Evolutionary conservation across 441 rosid genomes (phyloP).

Genomic region (Biscutella laevigata): DNA sequence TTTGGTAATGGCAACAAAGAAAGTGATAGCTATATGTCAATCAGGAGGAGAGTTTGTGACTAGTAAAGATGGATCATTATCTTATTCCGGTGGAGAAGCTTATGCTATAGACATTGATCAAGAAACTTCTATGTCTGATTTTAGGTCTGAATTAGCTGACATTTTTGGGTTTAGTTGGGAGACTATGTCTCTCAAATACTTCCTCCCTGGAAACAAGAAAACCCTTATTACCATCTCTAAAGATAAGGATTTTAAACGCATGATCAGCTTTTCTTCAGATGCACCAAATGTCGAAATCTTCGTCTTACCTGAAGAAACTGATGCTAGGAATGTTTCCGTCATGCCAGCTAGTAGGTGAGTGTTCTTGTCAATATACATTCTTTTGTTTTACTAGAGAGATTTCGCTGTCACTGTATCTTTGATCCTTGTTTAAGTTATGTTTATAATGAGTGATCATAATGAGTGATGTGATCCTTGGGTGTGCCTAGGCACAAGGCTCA

Average conservation of each 20-base stretch:
- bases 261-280: conserved; percentile 57
- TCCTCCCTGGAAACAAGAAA: conserved; percentile 62
- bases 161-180: conserved; percentile 40
- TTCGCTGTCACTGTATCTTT: background rate
- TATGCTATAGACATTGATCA: conserved; percentile 66
- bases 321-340: conserved; percentile 40
- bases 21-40: conserved; percentile 80
- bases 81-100: conserved; percentile 68
- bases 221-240: conserved; percentile 73
- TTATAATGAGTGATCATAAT: no score
- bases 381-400: no score
- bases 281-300: conserved; percentile 56
- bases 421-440: background rate
- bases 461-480: no score
- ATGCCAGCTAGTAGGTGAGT: conserved; percentile 67
- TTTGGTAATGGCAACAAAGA: conserved; percentile 53
- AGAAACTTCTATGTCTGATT: conserved; percentile 39
- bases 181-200: conserved; percentile 49
- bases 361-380: no score
- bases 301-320: conserved; percentile 48
- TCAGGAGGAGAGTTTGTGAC: conserved; percentile 75
- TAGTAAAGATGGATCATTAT: conserved; percentile 54
- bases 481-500: no score
- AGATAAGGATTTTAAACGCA: conserved; percentile 73
- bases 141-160: conserved; percentile 62